Conservation (phyloP, 257 asterid species). For the Solanum corneliomulleri region DNA sequence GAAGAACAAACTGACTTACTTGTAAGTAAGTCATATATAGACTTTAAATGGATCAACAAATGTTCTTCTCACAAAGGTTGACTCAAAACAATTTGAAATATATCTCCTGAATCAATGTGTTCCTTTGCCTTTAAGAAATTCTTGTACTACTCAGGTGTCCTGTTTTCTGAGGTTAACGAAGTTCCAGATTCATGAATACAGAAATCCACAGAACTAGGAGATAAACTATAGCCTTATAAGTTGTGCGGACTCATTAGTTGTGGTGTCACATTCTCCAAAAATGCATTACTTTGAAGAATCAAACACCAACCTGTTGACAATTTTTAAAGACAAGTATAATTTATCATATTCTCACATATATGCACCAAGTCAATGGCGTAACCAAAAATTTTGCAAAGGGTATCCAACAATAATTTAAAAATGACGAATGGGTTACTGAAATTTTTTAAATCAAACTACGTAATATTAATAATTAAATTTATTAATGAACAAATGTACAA, state of each 20-base stretch:
- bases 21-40: slow-evolving; percentile 61
- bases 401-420: no score
- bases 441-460: no score
- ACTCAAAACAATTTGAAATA: slow-evolving; percentile 68
- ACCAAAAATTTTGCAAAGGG: no score
- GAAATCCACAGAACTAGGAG: slow-evolving; percentile 44
- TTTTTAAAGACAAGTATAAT: no score
- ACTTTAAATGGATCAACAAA: slow-evolving; percentile 23
- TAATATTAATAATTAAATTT: no score
- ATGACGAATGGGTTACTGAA: no score
- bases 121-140: slow-evolving; percentile 69
- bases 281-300: no score
- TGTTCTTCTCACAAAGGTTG: slow-evolving; percentile 80
- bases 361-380: background rate
- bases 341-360: no score
- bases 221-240: background rate
- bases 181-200: slow-evolving; percentile 30
- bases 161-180: slow-evolving; percentile 39
- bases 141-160: slow-evolving; percentile 69
- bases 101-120: slow-evolving; percentile 77
- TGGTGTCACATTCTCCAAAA: no score
- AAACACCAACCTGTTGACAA: background rate
- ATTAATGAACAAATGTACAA: no score
- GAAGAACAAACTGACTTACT: slow-evolving; percentile 47
- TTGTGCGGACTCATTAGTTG: no score